Base-by-base conservation (phyloP, 2,329 filamentous ascomycete genomes). In the Arthroderma sp. region DNA sequence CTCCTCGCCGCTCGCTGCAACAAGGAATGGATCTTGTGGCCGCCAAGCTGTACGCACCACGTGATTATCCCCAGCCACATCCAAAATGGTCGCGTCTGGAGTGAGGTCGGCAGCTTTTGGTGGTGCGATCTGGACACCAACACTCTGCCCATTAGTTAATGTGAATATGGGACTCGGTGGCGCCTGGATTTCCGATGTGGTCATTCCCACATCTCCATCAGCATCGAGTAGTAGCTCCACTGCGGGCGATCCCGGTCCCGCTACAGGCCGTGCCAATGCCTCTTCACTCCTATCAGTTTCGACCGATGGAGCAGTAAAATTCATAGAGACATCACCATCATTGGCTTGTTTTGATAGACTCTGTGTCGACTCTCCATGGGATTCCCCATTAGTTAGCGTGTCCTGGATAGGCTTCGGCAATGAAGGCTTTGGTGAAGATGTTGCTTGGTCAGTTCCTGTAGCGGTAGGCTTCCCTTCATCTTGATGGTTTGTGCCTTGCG, bases 101-200 rank as follows among this genome's bases (percentile, higher is more conserved):
- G 59, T 60, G 46, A 72, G 61, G 54, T 71, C 67, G 49, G 63
- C 58, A 38, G 68, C 63, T 58, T 70, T 71, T 57, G 68, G 66
- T 55, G 68, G 65, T 42, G 59, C 58, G 52, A 66, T 69, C 56
- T 71, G 69, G 47, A 71, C 62, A 48, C 65, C 68, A 51, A 66
- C 57, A 55, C 68, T 71, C 44, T 60, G 58, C 41, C 69, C 68
- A 38, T 57, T 66, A 33, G 60, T 63, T 46, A 70, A 52, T 7
- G 67, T 70, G 47, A 61, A 60, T 30, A 58, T 56, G 42, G 57
- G 53, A 6, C 58, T 54, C 33, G 54, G 52, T 47, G 57, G 56
- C 53, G 60, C 59, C 49, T 58, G 57, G 43, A 55, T 54, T 42
- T 57, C 52, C 36, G 50, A 51, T 47, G 50, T 51, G 8, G 40